Percentiles rank a stretch among this genome's conserved stretches.
These are phyloP conservation scores for Westerdykella sp. DNA, from an alignment of 2,329 filamentous ascomycete genomes.

Conservation along the genomic window DNA sequence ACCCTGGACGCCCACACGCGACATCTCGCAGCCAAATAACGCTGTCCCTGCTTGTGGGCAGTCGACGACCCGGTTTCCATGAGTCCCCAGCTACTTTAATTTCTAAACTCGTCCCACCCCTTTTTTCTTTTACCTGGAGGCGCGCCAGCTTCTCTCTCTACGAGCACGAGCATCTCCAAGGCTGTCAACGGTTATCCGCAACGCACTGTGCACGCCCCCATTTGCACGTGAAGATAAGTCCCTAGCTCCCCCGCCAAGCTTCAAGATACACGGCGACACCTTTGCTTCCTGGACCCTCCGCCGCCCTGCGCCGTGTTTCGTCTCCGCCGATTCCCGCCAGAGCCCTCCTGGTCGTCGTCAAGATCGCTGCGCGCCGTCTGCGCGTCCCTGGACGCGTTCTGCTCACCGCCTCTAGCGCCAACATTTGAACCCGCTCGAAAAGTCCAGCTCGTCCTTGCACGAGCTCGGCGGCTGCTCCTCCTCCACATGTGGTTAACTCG, in stretches of 20 bases:
- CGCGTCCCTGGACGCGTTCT: slow-evolving; percentile 17
- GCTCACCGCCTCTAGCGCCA: slow-evolving; percentile 2
- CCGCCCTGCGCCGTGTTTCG: slow-evolving; percentile 7
- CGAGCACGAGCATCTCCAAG: too few species aligned
- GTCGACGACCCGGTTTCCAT: too few species aligned
- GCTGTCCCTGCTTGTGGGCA: slow-evolving; percentile 21
- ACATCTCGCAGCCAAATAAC: slow-evolving; percentile 28
- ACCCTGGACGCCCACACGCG: slow-evolving; percentile 30
- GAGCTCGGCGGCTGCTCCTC: slow-evolving; percentile 42
- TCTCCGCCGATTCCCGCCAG: background rate
- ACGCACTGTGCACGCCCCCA: slow-evolving; percentile 5
- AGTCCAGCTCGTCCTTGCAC: slow-evolving; percentile 40
- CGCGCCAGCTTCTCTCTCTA: too few species aligned
- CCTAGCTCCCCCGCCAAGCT: slow-evolving; percentile 20
- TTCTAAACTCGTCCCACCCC: too few species aligned
- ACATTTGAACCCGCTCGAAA: slow-evolving; percentile 21
- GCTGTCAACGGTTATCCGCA: too few species aligned
- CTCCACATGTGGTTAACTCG: slow-evolving; percentile 77
- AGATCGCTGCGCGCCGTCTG: slow-evolving; percentile 14
- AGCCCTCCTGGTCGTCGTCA: background rate
- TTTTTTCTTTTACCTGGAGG: too few species aligned
- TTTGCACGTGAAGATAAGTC: slow-evolving; percentile 33
- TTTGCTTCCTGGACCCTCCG: slow-evolving; percentile 11
- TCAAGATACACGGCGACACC: slow-evolving; percentile 9
- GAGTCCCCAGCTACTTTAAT: too few species aligned